Percentiles rank a stretch among this genome's conserved stretches.
phyloP scores from a whole-genome alignment of 352 stramenopile genomes.

The Globisporangium camurandrum region DNA sequence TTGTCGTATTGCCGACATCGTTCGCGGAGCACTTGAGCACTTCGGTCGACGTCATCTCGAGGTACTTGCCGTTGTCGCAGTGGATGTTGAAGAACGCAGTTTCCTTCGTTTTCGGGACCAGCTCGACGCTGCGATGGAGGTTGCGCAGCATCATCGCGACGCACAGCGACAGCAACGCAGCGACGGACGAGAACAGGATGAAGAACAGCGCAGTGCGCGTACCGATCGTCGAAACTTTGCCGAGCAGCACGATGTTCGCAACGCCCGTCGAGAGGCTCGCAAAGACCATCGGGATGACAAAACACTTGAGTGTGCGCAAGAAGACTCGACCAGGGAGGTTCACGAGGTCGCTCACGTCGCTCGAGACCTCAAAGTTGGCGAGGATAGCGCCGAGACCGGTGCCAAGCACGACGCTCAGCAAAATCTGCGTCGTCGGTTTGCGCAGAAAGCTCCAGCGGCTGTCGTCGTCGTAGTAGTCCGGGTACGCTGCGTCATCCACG shows the following conservation, averaged over 20 bases:
- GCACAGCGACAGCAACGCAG: constrained; percentile 25
- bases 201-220: constrained; percentile 47
- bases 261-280: constrained; percentile 50
- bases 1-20: constrained; percentile 16
- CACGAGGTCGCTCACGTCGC: constrained; percentile 26
- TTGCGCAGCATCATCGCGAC: constrained; percentile 35
- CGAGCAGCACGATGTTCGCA: constrained; percentile 55
- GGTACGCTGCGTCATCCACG: constrained; percentile 2
- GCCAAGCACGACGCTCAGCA: constrained; percentile 30
- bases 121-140: constrained; percentile 16
- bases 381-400: constrained; percentile 24
- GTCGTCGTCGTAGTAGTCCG: constrained; percentile 7
- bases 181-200: constrained; percentile 26
- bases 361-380: constrained; percentile 22
- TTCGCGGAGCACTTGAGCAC: constrained; percentile 17
- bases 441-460: constrained; percentile 19
- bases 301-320: constrained; percentile 38
- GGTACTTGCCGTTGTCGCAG: constrained; percentile 31
- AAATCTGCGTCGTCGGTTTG: constrained; percentile 32
- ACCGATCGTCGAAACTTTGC: constrained; percentile 54
- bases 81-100: constrained; percentile 16
- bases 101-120: not conserved
- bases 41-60: constrained; percentile 20
- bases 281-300: constrained; percentile 65
- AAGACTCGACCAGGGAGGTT: constrained; percentile 37